A percentile compares a stretch with the other conserved stretches of the same genome.
These are phyloP conservation scores for Fusarium clavum DNA, from an alignment of 2,329 filamentous ascomycete species.

Conservation along the genomic window DNA sequence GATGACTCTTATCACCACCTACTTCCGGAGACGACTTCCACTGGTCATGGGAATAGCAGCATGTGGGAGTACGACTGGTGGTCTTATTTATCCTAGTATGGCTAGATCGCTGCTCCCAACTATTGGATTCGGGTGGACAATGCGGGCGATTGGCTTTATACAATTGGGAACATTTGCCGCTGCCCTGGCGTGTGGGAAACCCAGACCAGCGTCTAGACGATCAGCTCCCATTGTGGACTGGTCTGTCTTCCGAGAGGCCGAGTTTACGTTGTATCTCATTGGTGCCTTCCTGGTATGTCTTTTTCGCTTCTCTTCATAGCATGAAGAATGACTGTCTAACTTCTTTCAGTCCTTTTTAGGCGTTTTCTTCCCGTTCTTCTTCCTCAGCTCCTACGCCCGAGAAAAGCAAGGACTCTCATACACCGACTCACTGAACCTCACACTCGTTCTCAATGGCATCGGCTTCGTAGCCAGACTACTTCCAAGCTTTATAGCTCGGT, in stretches of 20 bases:
- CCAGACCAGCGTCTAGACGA: background rate
- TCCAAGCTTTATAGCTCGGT: background rate
- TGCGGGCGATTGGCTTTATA: slow-evolving; percentile 1
- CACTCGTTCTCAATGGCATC: background rate
- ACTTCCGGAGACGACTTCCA: background rate
- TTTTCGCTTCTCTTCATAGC: rapidly evolving
- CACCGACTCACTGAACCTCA: background rate
- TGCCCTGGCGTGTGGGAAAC: background rate
- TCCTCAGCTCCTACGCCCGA: background rate
- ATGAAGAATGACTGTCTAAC: background rate
- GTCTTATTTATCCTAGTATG: background rate
- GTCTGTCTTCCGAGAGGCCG: background rate
- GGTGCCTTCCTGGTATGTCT: background rate
- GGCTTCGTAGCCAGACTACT: background rate
- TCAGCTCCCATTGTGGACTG: background rate
- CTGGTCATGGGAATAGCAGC: background rate
- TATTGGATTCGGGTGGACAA: background rate
- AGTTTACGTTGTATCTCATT: background rate
- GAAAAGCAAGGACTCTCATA: background rate
- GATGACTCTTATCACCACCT: background rate
- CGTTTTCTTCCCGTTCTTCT: background rate
- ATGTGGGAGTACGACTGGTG: slow-evolving; percentile 4
- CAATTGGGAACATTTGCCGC: background rate
- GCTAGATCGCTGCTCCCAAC: background rate
- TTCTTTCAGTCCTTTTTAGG: rapidly evolving